Evolutionary conservation across 2,329 filamentous ascomycete genomes (phyloP).

Genomic region (Dothidotthia symphoricarpi): DNA sequence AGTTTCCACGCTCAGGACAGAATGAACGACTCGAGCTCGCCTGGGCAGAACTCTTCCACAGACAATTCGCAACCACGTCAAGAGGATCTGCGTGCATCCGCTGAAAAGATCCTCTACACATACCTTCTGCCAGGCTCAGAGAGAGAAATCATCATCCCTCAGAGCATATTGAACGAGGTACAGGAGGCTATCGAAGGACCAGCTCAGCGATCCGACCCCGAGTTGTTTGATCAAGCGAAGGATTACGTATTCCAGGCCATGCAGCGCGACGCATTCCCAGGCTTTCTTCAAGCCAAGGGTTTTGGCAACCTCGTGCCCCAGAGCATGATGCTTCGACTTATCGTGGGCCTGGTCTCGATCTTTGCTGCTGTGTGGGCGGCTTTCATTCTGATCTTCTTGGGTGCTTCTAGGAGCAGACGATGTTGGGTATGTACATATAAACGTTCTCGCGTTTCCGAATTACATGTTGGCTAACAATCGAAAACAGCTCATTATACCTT

Average conservation of each 20-base stretch:
- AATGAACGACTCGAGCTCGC: slow-evolving; percentile 57
- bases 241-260: slow-evolving; percentile 99
- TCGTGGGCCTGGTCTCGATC: slow-evolving; percentile 79
- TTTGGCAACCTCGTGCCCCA: slow-evolving; percentile 92
- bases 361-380: slow-evolving; percentile 93
- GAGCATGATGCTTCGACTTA: slow-evolving; percentile 80
- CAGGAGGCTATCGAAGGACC: slow-evolving; percentile 80
- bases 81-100: slow-evolving; percentile 85
- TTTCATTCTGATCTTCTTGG: slow-evolving; percentile 88
- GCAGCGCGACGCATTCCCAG: slow-evolving; percentile 98
- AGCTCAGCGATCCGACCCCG: slow-evolving; percentile 87
- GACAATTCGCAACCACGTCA: slow-evolving; percentile 45
- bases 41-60: slow-evolving; percentile 35
- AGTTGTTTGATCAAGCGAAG: slow-evolving; percentile 95
- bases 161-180: slow-evolving; percentile 81
- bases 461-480: slow-evolving; percentile 27
- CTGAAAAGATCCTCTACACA: slow-evolving; percentile 98
- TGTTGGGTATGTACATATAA: slow-evolving; percentile 69
- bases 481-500: slow-evolving; percentile 73
- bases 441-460: neutral
- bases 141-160: slow-evolving; percentile 89
- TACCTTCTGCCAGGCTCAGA: slow-evolving; percentile 94
- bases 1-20: slow-evolving; percentile 68
- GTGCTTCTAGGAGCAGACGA: slow-evolving; percentile 69
- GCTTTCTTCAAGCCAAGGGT: slow-evolving; percentile 91